Evolutionary conservation across 2,329 filamentous ascomycete genomes (phyloP).

Genomic region (Neonectria coccinea): DNA sequence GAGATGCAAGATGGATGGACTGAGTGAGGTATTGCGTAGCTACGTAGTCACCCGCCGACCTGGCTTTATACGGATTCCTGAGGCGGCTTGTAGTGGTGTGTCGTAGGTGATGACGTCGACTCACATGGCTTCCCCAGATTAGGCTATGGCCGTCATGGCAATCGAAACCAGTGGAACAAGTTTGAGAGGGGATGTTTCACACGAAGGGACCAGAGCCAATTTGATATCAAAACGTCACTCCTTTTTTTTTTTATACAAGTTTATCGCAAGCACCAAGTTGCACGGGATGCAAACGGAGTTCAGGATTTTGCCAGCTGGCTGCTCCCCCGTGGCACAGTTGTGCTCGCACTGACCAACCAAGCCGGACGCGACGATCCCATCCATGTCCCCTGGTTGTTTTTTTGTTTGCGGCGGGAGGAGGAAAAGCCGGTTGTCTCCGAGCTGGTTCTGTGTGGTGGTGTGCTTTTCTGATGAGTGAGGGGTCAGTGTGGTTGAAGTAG

Average conservation of each 20-base stretch:
- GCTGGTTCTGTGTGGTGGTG: background rate
- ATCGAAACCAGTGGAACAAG: conserved; percentile 1
- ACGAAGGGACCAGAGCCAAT: conserved; percentile 1
- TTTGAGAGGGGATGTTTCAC: conserved; percentile 4
- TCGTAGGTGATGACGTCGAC: conserved; percentile 44
- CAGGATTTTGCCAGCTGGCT: background rate
- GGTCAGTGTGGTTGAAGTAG: background rate
- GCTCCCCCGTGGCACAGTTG: background rate
- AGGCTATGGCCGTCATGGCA: conserved; percentile 11
- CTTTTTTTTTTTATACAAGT: too few relatives aligned
- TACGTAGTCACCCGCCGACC: background rate
- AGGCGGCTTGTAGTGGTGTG: conserved; percentile 5
- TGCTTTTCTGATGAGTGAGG: background rate
- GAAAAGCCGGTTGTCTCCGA: background rate
- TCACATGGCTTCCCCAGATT: conserved; percentile 36
- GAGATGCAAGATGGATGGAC: background rate
- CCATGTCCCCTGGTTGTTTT: background rate
- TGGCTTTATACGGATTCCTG: conserved; percentile 16
- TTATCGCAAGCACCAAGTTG: background rate
- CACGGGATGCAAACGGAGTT: background rate
- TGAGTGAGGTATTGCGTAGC: background rate
- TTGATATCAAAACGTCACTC: background rate
- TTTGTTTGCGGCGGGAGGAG: background rate
- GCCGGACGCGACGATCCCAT: background rate
- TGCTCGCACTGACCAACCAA: conserved; percentile 1